Percentiles rank a stretch among this genome's conserved stretches.
Evolutionary conservation across 2,329 filamentous ascomycete species (phyloP).

Genomic region (Claviceps pusilla): DNA sequence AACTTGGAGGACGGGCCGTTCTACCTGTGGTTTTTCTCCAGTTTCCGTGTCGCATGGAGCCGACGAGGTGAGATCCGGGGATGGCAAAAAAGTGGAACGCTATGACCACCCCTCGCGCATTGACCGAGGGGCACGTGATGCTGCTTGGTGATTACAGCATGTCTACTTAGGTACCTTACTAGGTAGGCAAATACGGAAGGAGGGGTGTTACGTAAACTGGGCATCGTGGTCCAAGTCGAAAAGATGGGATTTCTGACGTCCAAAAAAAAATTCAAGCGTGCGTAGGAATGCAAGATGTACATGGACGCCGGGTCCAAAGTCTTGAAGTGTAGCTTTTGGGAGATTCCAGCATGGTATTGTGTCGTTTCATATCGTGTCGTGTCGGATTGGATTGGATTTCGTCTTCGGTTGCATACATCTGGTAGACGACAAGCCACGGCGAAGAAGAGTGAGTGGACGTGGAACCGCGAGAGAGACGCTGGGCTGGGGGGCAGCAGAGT

Average conservation of each 20-base stretch:
- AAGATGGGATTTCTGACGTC: no score
- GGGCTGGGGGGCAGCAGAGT: slow-evolving; percentile 14
- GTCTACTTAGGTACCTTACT: no score
- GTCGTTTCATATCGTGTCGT: no score
- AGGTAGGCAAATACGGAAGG: not conserved
- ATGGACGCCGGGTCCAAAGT: no score
- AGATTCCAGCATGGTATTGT: no score
- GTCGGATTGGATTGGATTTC: no score
- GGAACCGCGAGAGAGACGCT: slow-evolving; percentile 11
- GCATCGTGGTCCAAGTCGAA: no score
- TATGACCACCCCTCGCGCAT: slow-evolving; percentile 14
- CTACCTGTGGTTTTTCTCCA: not conserved
- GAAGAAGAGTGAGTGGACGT: slow-evolving; percentile 15
- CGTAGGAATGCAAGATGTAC: no score
- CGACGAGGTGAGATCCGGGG: not conserved
- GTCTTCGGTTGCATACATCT: no score
- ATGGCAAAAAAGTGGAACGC: slow-evolving; percentile 7
- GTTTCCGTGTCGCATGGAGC: not conserved
- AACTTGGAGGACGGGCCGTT: not conserved
- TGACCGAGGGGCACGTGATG: slow-evolving; percentile 9
- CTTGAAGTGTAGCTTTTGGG: no score
- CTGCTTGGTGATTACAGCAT: not conserved
- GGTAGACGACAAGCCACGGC: not conserved
- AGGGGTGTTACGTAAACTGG: not conserved
- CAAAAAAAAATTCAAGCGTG: no score